Conservation (phyloP, 106 monocot species). For the Dioscorea alata region DNA sequence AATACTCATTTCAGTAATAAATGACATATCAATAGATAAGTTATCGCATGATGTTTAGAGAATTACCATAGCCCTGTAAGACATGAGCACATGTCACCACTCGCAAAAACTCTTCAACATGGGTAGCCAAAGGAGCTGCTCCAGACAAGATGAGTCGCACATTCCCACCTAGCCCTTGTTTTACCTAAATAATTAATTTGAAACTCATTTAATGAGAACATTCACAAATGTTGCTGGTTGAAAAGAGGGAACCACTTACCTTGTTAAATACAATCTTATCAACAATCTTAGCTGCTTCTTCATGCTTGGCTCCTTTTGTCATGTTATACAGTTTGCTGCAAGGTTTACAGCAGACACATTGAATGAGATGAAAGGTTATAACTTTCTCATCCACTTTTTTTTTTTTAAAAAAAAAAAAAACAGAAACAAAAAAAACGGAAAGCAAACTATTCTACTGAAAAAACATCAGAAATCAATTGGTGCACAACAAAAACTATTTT, state of each 20-base stretch:
- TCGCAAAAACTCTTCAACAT: constrained; percentile 80
- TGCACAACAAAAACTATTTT: background rate
- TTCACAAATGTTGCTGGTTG: background rate
- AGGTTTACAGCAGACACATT: background rate
- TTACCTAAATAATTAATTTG: constrained; percentile 44
- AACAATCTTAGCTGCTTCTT: constrained; percentile 62
- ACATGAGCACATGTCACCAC: constrained; percentile 83
- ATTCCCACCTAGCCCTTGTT: constrained; percentile 81
- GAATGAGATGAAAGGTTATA: too few species aligned
- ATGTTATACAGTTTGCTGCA: constrained; percentile 69
- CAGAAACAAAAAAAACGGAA: background rate
- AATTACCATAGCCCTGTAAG: constrained; percentile 89
- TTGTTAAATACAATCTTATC: constrained; percentile 84
- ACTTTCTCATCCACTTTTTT: too few species aligned
- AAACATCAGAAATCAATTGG: background rate
- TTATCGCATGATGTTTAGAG: too few species aligned
- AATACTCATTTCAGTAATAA: too few species aligned
- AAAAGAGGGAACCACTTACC: constrained; percentile 17
- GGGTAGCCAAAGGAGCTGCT: constrained; percentile 80
- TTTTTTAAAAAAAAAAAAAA: too few species aligned
- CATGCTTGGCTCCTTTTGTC: constrained; percentile 66
- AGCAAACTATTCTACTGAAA: background rate
- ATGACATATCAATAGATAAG: too few species aligned
- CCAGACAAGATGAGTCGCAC: constrained; percentile 86
- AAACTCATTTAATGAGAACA: background rate